Evolutionary conservation across 2,329 filamentous ascomycete genomes (phyloP), one percentile per base, ranked within the genome.

Genomic region (Massarina eburnea): DNA sequence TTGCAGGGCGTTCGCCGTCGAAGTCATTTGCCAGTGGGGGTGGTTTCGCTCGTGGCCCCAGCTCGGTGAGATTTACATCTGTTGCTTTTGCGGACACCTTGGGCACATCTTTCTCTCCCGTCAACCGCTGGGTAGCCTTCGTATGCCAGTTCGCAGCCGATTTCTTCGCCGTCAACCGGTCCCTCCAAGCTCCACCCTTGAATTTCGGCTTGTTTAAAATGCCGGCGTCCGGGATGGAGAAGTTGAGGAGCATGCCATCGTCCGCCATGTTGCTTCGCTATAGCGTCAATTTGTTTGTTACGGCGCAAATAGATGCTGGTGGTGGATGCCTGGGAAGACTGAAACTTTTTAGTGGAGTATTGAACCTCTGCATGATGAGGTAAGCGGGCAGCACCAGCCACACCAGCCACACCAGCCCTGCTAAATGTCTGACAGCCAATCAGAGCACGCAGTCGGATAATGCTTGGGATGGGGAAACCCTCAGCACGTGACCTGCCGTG

Each of bases 161-260:
- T 69, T 88, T 88, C 71, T 91, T 88, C 27, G 91, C 91, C 45
- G 84, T 86, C 49, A 92, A 80, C 51, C 94, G 82, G 67, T 96
- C 91, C 65, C 88, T 87, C 94, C 94, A 99, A 59, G 83, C 82
- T n/a, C 94, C 94, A 57, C 94, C 94, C 67, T 88, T 94, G 71
- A 95, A 89, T 43, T 75, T 80, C 3, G 77, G 73, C 57, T 78
- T 77, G 79, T 80, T 76, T 49, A 84, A 79, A 43, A 89, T 68
- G 10, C 86, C 80, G 15, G 76, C 80, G 49, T 89, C 84, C 21
- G 82, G 80, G 46, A 96, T 76, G 59, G 90, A 85, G 68, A 97
- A 96, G 62, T 97, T 97, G 66, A 97, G 77, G 46, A 96, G 81
- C 83, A 99, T 88, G 58, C 91, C 91, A 84, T 95, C 89, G 76